Conservation (phyloP, 2,329 filamentous ascomycete species). For the Trichophyton rubrum region DNA sequence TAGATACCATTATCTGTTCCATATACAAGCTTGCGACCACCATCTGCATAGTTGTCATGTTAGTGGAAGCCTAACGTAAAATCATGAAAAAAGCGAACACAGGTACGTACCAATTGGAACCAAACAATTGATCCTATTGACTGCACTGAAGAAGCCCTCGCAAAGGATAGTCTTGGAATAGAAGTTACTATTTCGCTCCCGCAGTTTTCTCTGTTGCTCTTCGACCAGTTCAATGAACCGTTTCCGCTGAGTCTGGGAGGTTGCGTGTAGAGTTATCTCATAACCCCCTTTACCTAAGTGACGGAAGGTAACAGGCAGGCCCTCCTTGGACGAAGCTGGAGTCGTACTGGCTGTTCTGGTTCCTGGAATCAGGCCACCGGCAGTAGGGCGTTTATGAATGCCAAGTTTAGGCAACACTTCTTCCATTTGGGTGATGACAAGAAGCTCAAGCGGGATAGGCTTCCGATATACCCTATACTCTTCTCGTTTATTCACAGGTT, state of each 20-base stretch:
- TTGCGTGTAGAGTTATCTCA: slow-evolving; percentile 77
- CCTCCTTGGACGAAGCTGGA: slow-evolving; percentile 51
- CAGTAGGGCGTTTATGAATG: slow-evolving; percentile 68
- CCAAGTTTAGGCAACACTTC: slow-evolving; percentile 76
- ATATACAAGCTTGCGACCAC: slow-evolving; percentile 84
- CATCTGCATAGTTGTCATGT: slow-evolving; percentile 47
- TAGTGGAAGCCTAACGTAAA: slow-evolving; percentile 9
- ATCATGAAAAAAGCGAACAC: background rate
- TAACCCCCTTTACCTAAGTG: slow-evolving; percentile 94
- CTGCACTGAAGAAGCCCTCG: slow-evolving; percentile 79
- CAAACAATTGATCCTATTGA: slow-evolving; percentile 86
- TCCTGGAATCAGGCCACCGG: slow-evolving; percentile 60
- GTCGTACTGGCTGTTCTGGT: slow-evolving; percentile 41
- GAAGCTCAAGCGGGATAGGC: slow-evolving; percentile 84
- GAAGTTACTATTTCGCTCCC: slow-evolving; percentile 57
- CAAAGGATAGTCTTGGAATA: slow-evolving; percentile 58
- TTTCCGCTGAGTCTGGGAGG: slow-evolving; percentile 71
- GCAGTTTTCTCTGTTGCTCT: slow-evolving; percentile 71
- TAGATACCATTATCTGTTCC: slow-evolving; percentile 93
- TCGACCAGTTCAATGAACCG: slow-evolving; percentile 98
- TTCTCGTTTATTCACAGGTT: slow-evolving; percentile 83
- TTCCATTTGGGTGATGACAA: slow-evolving; percentile 94
- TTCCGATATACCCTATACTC: slow-evolving; percentile 91
- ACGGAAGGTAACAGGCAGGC: slow-evolving; percentile 89
- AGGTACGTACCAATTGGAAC: slow-evolving; percentile 65